Conservation (phyloP, 768 basidiomycete species). For the Chalciporus sphaerocephalus region DNA sequence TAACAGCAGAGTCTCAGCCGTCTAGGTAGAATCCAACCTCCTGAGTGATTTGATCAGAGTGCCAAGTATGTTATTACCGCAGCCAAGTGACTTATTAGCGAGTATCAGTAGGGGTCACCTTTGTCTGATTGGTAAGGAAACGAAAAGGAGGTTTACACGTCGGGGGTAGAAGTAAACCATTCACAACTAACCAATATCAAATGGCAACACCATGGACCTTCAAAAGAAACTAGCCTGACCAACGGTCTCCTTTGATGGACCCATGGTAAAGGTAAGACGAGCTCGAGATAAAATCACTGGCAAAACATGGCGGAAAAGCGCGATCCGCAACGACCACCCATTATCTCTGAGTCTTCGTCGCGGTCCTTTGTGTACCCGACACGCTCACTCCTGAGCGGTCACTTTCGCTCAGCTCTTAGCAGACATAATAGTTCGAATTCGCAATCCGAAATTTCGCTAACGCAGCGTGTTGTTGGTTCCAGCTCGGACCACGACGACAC, state of each 20-base stretch:
- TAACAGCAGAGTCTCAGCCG: not conserved
- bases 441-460: not conserved
- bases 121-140: too few relatives aligned
- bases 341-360: not conserved
- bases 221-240: not conserved
- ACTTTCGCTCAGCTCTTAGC: slow-evolving; percentile 33
- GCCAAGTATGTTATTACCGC: too few relatives aligned
- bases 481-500: not conserved
- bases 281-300: too few relatives aligned
- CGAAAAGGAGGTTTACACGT: too few relatives aligned
- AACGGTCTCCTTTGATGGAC: not conserved
- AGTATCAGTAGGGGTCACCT: too few relatives aligned
- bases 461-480: not conserved
- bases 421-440: not conserved
- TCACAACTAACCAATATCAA: not conserved
- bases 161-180: too few relatives aligned
- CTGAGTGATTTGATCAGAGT: too few relatives aligned
- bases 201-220: not conserved
- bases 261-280: not conserved
- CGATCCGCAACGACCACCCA: not conserved
- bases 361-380: slow-evolving; percentile 41
- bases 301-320: not conserved
- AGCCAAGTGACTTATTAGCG: too few relatives aligned
- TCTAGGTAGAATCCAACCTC: too few relatives aligned
- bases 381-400: slow-evolving; percentile 36